Base-by-base conservation (phyloP, 257 asterid genomes). In the Jaltomata sinuosa region DNA sequence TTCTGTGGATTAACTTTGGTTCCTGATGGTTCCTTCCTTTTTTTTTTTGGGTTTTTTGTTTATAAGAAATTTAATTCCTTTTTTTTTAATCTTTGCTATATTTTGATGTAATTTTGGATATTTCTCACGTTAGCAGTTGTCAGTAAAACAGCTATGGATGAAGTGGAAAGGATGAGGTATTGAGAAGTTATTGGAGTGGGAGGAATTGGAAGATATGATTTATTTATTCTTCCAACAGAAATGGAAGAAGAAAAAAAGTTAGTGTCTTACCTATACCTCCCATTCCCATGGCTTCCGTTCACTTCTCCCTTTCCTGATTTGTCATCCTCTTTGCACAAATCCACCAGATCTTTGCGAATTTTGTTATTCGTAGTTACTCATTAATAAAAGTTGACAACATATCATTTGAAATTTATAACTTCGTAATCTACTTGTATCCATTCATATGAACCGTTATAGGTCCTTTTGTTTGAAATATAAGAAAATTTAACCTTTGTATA, bases 21-120 rank as follows among this genome's bases (percentile, higher is more conserved):
- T 80, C 31, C 90, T 88, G 90, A 88, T 85, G 90, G 87, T 71
- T 83, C 85, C 52, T 50, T 59, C 21, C 19, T 61, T n/a, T n/a
- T n/a, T n/a, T 71, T 40, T 7, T 11, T 5, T 3, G 3, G 6
- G n/a, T n/a, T 1, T 69, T 36, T 19, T 2, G 14, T 8, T 65
- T 16, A 15, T 21, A 2, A 9, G 15, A 10, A 19, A 4, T 36
- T 21, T 3, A 11, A 11, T 68, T 36, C 15, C n/a, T n/a, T 18
- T 22, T 79, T 21, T 14, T 11, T 40, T 21, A 11, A 1, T 4
- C 2, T 69, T 78, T 64, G 2, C 10, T 22, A 2, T 8, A 9
- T 72, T 42, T 6, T 36, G 25, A 14, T 22, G 62, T 79, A 14
- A 3, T 65, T 5, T 38, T 52, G 64, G 6, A 4, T 38, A 21